Base-by-base conservation (phyloP, 1,284 basidiomycete species). In the Taiwanofungus camphoratus region DNA sequence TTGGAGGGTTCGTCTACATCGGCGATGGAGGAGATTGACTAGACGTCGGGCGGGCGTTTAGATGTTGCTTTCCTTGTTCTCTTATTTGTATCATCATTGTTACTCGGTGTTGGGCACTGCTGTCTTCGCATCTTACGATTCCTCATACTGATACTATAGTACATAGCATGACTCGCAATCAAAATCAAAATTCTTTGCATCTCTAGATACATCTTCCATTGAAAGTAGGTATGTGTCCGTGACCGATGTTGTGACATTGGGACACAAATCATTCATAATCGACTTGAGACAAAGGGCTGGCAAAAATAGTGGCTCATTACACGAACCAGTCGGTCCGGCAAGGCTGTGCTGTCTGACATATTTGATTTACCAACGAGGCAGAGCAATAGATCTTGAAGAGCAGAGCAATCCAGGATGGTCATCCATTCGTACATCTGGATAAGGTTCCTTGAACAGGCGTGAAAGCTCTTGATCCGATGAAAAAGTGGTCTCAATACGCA, bases 21-120 rank as follows among this genome's bases (percentile, higher is more conserved):
- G 15, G 85, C 85, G 46, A 88, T 89, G 87, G 87, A 88, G 71
- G 85, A 88, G 72, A 89, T 88, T 53, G 87, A 89, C 62, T 89
- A 82, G 60, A 68, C 39, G 42, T 43, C 49, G 36, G 31, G 30
- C 40, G 30, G 32, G 44, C n/a, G 31, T 36, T 35, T 45, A 33
- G n/a, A n/a, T 31, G 38, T 40, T 54, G 49, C 31, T 48, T 48
- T 49, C 48, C 37, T 46, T 44, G 47, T 35, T 22, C 26, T 46
- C 39, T 33, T 30, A 46, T 47, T 19, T 54, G 55, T 57, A 52
- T 53, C 36, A 40, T 54, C 50, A 43, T 47, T 36, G 40, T 49
- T 16, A 12, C 31, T 9, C 31, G 52, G 33, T 42, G 41, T 43
- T 54, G 52, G 52, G 51, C 52, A 53, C 51, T 50, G 51, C 48